Base-by-base conservation (phyloP, 495 filamentous ascomycete species). In the Xeromyces bisporus region DNA sequence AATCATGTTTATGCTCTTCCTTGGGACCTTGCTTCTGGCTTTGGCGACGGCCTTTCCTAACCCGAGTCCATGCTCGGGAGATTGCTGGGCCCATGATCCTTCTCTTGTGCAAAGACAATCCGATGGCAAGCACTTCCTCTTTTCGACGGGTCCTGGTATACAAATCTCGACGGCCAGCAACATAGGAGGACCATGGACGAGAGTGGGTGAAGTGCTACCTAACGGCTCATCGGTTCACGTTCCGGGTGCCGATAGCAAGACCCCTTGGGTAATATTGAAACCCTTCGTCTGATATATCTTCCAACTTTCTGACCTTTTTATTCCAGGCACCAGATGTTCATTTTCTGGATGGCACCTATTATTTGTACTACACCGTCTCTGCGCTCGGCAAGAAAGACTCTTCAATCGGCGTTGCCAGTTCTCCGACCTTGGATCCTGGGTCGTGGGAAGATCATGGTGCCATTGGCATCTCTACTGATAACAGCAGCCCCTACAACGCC, bases 331-430 rank as follows among this genome's bases (percentile, higher is more conserved):
- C 78, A 0, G 75, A 82, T 35, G 67, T 71, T 12, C 41, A 55
- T 20, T 36, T 65, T 8, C 53, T 81, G 3, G 62, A 68, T 31
- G 54, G 42, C 10, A 48, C 55, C 1, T 85, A 83, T 53, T 67
- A 79, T 44, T 56, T 78, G 12, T 83, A 77, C 58, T 86, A 85
- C 50, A 55, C 73, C 0, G 73, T 84, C 14, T 70, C 64, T 20
- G 64, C 62, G 6, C 83, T 78, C 37, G 78, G 79, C 0, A 69
- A 62, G 2, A 73, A 82, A 36, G 46, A 58, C 47, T 74, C 67
- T 1, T 69, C 72, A 27, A 79, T 82, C 36, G 79, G 77, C 9
- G 54, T 81, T 9, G 80, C 77, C 15, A 77, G 69, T 1, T 77
- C 69, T 2, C 35, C 50, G 2, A 71, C 56, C 17, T 58, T 85